Percentiles rank a stretch among this genome's conserved stretches.
phyloP scores from a whole-genome alignment of 768 basidiomycete species.

The Tylopilus sp. region DNA sequence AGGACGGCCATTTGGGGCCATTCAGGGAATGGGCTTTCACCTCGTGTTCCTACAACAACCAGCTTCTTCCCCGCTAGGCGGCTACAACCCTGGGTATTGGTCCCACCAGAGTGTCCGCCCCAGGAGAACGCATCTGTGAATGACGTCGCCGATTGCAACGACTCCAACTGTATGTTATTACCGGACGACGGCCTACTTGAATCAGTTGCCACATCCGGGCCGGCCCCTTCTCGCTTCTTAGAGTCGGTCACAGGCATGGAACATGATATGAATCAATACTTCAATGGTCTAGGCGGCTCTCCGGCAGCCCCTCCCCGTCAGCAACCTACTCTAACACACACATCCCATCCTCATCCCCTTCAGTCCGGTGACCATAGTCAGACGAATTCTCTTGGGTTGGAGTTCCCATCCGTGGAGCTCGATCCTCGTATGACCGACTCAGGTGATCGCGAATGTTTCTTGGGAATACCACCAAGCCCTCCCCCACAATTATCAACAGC shows the following conservation, averaged over 20 bases:
- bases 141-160: neutral
- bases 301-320: slow-evolving; percentile 14
- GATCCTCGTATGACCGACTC: slow-evolving; percentile 7
- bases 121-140: neutral
- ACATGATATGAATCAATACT: slow-evolving; percentile 25
- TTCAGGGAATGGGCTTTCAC: neutral
- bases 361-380: neutral
- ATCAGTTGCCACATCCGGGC: neutral
- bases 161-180: neutral
- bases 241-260: slow-evolving; percentile 12
- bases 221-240: neutral
- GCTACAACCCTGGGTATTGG: slow-evolving; percentile 17
- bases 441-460: slow-evolving; percentile 17
- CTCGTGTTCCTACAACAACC: slow-evolving; percentile 6
- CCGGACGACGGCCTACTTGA: neutral
- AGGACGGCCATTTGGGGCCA: slow-evolving; percentile 2
- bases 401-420: slow-evolving; percentile 4
- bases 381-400: slow-evolving; percentile 2
- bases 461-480: slow-evolving; percentile 29
- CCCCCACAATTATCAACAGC: neutral
- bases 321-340: neutral
- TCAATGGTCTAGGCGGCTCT: slow-evolving; percentile 26
- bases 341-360: slow-evolving; percentile 10
- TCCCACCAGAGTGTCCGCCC: neutral
- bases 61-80: slow-evolving; percentile 10